Conservation (phyloP, 257 asterid genomes). For the Penstemon newberryi region DNA sequence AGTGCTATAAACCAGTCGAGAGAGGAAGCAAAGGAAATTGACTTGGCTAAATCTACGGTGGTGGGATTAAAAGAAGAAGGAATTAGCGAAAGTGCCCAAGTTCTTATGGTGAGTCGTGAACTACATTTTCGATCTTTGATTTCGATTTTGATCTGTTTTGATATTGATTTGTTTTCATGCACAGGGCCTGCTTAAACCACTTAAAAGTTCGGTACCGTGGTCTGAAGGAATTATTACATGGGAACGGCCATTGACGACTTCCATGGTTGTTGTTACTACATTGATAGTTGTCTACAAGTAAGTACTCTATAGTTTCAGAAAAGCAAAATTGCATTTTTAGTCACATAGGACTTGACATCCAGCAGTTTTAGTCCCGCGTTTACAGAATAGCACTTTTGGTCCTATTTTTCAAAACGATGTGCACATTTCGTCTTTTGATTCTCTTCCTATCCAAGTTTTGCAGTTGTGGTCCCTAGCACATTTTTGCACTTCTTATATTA, state of each 20-base stretch:
- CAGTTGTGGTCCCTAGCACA: too few species aligned
- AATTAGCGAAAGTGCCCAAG: constrained; percentile 65
- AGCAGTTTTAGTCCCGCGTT: too few species aligned
- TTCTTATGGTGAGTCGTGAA: constrained; percentile 59
- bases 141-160: neutral
- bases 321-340: too few species aligned
- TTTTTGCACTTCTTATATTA: too few species aligned
- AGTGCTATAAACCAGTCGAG: constrained; percentile 60
- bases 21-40: constrained; percentile 64
- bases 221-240: constrained; percentile 46
- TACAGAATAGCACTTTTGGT: too few species aligned
- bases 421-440: too few species aligned
- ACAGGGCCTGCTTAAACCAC: constrained; percentile 66
- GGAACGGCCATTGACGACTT: constrained; percentile 59
- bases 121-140: neutral
- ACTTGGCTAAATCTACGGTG: constrained; percentile 59
- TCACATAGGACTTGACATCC: too few species aligned
- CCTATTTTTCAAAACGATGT: too few species aligned
- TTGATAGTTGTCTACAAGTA: constrained; percentile 64
- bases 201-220: constrained; percentile 36
- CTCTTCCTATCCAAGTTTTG: too few species aligned
- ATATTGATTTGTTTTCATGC: constrained; percentile 10
- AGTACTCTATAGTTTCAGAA: constrained; percentile 24
- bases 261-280: constrained; percentile 32
- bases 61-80: constrained; percentile 77